Base-by-base conservation (phyloP, 169 alveolate genomes). In the Toxoplasma gondii region DNA sequence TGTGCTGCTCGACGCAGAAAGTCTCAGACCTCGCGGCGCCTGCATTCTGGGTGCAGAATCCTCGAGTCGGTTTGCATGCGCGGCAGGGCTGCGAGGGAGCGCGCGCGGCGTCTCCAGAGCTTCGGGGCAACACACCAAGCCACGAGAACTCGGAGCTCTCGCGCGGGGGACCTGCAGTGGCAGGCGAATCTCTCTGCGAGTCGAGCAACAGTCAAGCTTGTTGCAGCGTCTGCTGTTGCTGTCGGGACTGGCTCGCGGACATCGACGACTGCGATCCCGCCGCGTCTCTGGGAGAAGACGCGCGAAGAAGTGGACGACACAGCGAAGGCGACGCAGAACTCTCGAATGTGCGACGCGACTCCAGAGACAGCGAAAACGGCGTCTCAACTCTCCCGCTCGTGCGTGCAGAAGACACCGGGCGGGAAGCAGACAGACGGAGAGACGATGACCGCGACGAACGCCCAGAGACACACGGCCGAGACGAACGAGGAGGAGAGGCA, bases 221-320 rank as follows among this genome's bases (percentile, higher is more conserved):
- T 27, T 78, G 86, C 24, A 78, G 44, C 39, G 44, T 45, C 39
- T 78, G 86, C 44, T 78, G 86, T 45, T 78, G 86, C 86, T 78
- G 86, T n/a, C 22, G 86, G 7, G 86, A 78, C 86, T 78, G 86
- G 86, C 44, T 78, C 10, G 43, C 44, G 39, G 86, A 78, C n/a
- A 78, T 78, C 39, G 86, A 78, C 45, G 86, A 78, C 86, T 41
- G 86, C 45, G 86, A 78, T 10, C 86, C 27, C 10, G 45, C 43
- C 7, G 5, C 86, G 86, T 31, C 86, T 17, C 29, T 31, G 74
- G 22, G 58, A 4, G 58, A 49, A 4, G 58, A 49, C 22, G 58
- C 58, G 58, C 4, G 58, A 12, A 49, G 58, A 49, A 4, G 22
- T 4, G 58, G 12, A 12, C 4, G 58, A 12, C 58, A 4, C 22